phyloP scores from a whole-genome alignment of 495 filamentous ascomycete genomes.

The Tuber umbilicatum region DNA sequence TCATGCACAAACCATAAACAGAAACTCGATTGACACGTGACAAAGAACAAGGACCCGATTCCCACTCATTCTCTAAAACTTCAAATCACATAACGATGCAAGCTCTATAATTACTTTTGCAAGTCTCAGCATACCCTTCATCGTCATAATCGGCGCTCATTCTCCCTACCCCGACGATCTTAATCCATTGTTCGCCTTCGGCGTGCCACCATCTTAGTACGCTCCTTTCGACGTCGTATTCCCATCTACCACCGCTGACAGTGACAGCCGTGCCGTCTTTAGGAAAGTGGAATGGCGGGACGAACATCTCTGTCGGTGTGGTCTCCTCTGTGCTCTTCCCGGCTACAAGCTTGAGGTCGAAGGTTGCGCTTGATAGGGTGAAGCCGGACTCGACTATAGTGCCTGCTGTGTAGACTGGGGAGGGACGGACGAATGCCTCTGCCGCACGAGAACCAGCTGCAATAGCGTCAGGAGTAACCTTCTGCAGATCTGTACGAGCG shows the following conservation, averaged over 20 bases:
- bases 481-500: constrained; percentile 48
- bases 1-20: neutral
- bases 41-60: neutral
- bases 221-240: constrained; percentile 67
- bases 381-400: constrained; percentile 63
- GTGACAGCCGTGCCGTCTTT: constrained; percentile 59
- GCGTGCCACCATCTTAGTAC: constrained; percentile 84
- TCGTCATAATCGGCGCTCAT: constrained; percentile 59
- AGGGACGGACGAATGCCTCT: constrained; percentile 83
- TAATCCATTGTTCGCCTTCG: constrained; percentile 72
- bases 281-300: constrained; percentile 93
- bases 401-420: constrained; percentile 69
- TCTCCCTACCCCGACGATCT: constrained; percentile 65
- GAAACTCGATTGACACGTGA: neutral
- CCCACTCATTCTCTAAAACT: neutral
- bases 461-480: constrained; percentile 33
- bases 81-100: constrained; percentile 47
- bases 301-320: constrained; percentile 71
- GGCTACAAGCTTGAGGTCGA: constrained; percentile 59
- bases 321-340: constrained; percentile 50
- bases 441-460: constrained; percentile 75
- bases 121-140: constrained; percentile 47
- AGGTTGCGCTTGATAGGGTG: constrained; percentile 67
- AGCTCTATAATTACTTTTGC: constrained; percentile 40
- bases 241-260: constrained; percentile 83